phyloP scores from a whole-genome alignment of 2,329 filamentous ascomycete genomes.

The Immersiporthe knoxdaviesiana region DNA sequence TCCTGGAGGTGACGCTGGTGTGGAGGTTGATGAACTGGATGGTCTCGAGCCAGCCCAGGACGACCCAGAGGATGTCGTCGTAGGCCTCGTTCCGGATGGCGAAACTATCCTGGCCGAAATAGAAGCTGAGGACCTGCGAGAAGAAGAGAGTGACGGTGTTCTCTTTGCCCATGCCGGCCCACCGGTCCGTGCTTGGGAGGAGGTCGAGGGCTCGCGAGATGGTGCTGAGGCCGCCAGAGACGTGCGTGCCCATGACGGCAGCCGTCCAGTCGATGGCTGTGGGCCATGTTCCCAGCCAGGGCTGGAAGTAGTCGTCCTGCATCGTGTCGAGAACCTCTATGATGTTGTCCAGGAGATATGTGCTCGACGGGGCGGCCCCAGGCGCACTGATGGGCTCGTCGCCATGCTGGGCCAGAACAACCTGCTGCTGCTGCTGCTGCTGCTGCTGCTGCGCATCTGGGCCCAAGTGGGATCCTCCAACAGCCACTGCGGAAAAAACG shows the following conservation, averaged over 20 bases:
- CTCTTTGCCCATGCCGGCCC: slow-evolving; percentile 58
- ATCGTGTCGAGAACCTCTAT: slow-evolving; percentile 66
- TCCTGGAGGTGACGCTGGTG: slow-evolving; percentile 61
- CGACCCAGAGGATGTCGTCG: slow-evolving; percentile 96
- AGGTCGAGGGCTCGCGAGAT: slow-evolving; percentile 63
- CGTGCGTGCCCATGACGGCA: slow-evolving; percentile 79
- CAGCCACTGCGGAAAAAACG: slow-evolving; percentile 15
- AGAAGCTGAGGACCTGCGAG: slow-evolving; percentile 74
- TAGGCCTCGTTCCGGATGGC: slow-evolving; percentile 75
- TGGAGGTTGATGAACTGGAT: slow-evolving; percentile 78
- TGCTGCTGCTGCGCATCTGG: slow-evolving; percentile 3
- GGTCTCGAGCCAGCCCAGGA: slow-evolving; percentile 85
- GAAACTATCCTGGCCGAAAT: slow-evolving; percentile 84
- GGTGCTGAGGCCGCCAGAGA: slow-evolving; percentile 74
- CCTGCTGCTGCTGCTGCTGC: slow-evolving; percentile 12
- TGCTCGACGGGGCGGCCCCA: background rate
- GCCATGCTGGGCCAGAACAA: background rate
- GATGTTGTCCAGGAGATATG: slow-evolving; percentile 41
- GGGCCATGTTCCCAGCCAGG: slow-evolving; percentile 82
- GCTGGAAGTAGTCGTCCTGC: slow-evolving; percentile 76
- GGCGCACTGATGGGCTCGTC: background rate
- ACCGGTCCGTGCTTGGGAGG: slow-evolving; percentile 40
- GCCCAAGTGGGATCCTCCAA: background rate
- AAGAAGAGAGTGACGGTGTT: slow-evolving; percentile 87
- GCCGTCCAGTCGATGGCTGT: slow-evolving; percentile 90